Percentiles rank a stretch among this genome's conserved stretches.
Conservation (phyloP, 495 filamentous ascomycete species). For the Penicillium egyptiacum region DNA sequence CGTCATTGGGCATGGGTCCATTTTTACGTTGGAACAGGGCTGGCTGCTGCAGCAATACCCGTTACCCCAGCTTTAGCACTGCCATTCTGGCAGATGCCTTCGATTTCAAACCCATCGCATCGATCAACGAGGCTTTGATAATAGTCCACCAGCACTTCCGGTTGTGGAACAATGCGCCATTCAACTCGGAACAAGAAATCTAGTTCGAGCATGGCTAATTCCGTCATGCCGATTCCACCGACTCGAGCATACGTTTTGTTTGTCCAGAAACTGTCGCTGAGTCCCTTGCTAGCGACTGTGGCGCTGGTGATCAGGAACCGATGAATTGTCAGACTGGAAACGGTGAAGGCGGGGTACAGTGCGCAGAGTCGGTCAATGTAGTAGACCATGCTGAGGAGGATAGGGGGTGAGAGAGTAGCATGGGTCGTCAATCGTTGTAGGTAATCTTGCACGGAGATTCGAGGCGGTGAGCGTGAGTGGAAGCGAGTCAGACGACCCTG, state of each 20-base stretch:
- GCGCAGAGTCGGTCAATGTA: conserved; percentile 97
- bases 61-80: conserved; percentile 10
- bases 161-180: conserved; percentile 95
- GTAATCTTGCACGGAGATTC: conserved; percentile 91
- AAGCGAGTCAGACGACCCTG: conserved; percentile 87
- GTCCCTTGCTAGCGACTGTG: conserved; percentile 91
- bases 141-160: conserved; percentile 89
- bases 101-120: conserved; percentile 59
- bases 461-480: conserved; percentile 91
- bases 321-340: conserved; percentile 92
- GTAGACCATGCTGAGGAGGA: conserved; percentile 99
- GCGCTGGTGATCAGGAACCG: conserved; percentile 95
- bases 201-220: conserved; percentile 89
- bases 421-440: conserved; percentile 89
- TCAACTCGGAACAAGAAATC: conserved; percentile 90
- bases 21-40: conserved; percentile 16
- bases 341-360: conserved; percentile 88
- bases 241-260: conserved; percentile 94
- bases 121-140: conserved; percentile 82
- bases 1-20: not conserved
- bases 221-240: conserved; percentile 82
- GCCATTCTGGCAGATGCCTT: conserved; percentile 26
- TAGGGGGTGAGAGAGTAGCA: conserved; percentile 87
- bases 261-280: conserved; percentile 97
- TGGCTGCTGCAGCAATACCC: conserved; percentile 12